Evolutionary conservation across 2,329 filamentous ascomycete species (phyloP).

Genomic region (Botrytis medusae): DNA sequence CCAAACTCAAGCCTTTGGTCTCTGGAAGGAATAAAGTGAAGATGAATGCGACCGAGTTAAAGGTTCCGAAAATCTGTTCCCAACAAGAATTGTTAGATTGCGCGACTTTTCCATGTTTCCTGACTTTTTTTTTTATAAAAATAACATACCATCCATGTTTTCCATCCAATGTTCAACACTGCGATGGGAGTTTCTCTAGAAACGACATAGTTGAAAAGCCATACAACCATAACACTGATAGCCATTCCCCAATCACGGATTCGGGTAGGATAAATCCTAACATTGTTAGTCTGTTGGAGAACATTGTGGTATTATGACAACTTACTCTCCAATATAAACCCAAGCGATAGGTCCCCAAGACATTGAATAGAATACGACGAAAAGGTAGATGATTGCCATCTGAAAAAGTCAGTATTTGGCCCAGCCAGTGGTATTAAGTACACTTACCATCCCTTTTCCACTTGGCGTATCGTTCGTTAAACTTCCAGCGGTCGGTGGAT

Average conservation of each 20-base stretch:
- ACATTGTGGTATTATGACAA: background rate
- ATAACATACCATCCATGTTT: constrained; percentile 27
- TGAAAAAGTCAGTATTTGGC: background rate
- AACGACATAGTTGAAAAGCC: constrained; percentile 54
- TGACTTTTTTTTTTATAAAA: no score
- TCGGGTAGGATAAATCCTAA: constrained; percentile 13
- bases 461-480: constrained; percentile 14
- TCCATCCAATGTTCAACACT: constrained; percentile 48
- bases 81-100: background rate
- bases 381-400: constrained; percentile 20
- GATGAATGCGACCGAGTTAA: constrained; percentile 33
- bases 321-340: constrained; percentile 19
- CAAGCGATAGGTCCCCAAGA: constrained; percentile 14
- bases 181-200: constrained; percentile 50
- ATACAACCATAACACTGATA: constrained; percentile 50
- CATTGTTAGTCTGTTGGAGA: background rate
- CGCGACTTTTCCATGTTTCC: background rate
- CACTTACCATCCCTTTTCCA: constrained; percentile 14
- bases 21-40: constrained; percentile 44
- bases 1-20: constrained; percentile 27
- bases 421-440: background rate
- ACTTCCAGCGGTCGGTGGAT: background rate
- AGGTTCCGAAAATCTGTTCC: constrained; percentile 25
- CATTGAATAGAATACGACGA: constrained; percentile 19
- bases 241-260: constrained; percentile 50